A percentile compares a stretch with the other conserved stretches of the same genome.
Evolutionary conservation across 1,284 basidiomycete species (phyloP).

Genomic region (Ceratobasidium sp.): DNA sequence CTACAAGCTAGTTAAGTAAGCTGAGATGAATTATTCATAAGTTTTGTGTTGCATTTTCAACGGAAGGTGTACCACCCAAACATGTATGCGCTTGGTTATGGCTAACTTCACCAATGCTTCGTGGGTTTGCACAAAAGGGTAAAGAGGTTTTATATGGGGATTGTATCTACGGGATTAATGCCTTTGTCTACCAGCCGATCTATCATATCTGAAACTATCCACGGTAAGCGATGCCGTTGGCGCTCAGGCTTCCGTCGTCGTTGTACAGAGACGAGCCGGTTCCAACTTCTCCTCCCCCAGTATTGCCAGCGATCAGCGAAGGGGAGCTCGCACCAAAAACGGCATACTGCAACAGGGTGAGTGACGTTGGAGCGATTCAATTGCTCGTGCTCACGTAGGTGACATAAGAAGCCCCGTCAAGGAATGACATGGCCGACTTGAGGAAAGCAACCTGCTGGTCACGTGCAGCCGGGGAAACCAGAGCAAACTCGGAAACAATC

Average conservation of each 20-base stretch:
- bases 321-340: constrained; percentile 31
- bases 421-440: constrained; percentile 28
- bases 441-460: constrained; percentile 34
- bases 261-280: constrained; percentile 34
- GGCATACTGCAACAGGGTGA: constrained; percentile 3
- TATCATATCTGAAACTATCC: too few relatives aligned
- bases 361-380: neutral
- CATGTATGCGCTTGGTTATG: too few relatives aligned
- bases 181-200: too few relatives aligned
- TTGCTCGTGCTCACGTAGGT: neutral
- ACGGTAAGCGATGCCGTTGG: constrained; percentile 26
- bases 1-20: too few relatives aligned
- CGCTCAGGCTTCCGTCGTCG: constrained; percentile 29
- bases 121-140: too few relatives aligned
- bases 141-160: too few relatives aligned
- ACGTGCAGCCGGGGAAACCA: constrained; percentile 8
- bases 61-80: too few relatives aligned
- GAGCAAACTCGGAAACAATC: constrained; percentile 34
- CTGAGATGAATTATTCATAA: too few relatives aligned
- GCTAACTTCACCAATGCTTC: too few relatives aligned
- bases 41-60: too few relatives aligned
- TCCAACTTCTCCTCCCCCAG: constrained; percentile 27
- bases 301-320: constrained; percentile 9
- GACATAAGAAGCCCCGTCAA: constrained; percentile 33
- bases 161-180: too few relatives aligned